Base-by-base conservation (phyloP, 2,329 filamentous ascomycete genomes). In the Alternaria rosae region DNA sequence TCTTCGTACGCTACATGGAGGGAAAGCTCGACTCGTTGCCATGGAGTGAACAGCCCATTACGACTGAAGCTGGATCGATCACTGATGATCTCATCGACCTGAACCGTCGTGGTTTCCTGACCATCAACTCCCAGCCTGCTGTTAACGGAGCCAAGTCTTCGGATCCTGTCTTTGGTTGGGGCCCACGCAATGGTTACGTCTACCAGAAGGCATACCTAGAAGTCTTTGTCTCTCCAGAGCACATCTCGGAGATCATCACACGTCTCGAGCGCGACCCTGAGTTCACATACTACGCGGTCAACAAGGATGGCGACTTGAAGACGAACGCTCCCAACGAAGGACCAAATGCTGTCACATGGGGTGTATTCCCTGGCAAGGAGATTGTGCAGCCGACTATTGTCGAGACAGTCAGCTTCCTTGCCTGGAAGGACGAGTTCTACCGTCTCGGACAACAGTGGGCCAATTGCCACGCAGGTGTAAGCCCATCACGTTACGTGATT, bases 311-410 rank as follows among this genome's bases (percentile, higher is more conserved):
- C 26, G 88, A 90, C 59, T 85, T 98, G 58, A 89, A 89, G 79
- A 95, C 93, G 26, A 98, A 99, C 75, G 89, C 93, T 2, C 89
- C 90, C 9, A 88, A 89, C 21, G 93, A 96, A 70, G 92, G 93
- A 6, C 95, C 95, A 38, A 99, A 99, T 73, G 95, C 95, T n/a
- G 92, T 99, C 52, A 99, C 95, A 2, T 99, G 95, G 95, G 95
- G 95, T 80, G 96, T 99, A 32, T 99, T 98, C 83, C 94, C 95
- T 0, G 95, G 95, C 61, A 97, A 98, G 79, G 95, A 99, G 81
- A 97, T 99, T 76, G 94, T 99, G n/a, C 95, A 99, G 80, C 95
- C 95, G 13, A 99, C 95, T n/a, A 97, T 99, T 73, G 95, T 99
- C 54, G 95, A 99, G 82, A 96, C 92, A 17, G 91, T 99, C 78